A percentile compares a stretch with the other conserved stretches of the same genome.
phyloP scores from a whole-genome alignment of 352 stramenopile genomes.

The Blastocystis sp. region DNA sequence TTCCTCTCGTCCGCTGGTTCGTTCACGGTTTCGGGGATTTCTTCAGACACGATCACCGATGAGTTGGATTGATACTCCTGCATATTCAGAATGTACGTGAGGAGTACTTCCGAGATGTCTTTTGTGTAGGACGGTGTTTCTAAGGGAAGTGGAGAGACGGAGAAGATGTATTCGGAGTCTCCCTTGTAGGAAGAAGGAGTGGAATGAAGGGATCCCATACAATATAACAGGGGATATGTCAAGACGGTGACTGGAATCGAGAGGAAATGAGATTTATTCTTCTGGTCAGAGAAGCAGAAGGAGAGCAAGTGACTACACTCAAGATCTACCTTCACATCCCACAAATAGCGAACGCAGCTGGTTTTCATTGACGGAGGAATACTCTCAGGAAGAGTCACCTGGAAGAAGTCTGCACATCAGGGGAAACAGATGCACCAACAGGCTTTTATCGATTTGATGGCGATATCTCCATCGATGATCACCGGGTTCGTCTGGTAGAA shows the following conservation, averaged over 20 bases:
- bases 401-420: constrained; percentile 23
- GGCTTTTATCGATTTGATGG: neutral
- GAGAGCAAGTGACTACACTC: constrained; percentile 36
- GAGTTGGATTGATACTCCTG: constrained; percentile 1
- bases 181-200: constrained; percentile 1
- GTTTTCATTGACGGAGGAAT: constrained; percentile 19
- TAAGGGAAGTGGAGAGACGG: neutral
- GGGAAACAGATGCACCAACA: neutral
- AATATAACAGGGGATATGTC: neutral
- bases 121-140: neutral
- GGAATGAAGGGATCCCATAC: neutral
- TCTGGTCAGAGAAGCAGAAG: constrained; percentile 5
- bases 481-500: constrained; percentile 32
- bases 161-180: neutral
- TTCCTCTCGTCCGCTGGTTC: neutral
- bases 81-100: neutral
- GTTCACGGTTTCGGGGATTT: neutral
- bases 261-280: neutral
- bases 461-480: constrained; percentile 28
- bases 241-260: constrained; percentile 19
- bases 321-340: neutral
- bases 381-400: constrained; percentile 19
- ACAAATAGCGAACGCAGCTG: constrained; percentile 47
- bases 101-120: neutral
- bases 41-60: constrained; percentile 5